These are phyloP conservation scores for Erodium moschatum DNA, from an alignment of 441 rosid species.

Conservation along the genomic window DNA sequence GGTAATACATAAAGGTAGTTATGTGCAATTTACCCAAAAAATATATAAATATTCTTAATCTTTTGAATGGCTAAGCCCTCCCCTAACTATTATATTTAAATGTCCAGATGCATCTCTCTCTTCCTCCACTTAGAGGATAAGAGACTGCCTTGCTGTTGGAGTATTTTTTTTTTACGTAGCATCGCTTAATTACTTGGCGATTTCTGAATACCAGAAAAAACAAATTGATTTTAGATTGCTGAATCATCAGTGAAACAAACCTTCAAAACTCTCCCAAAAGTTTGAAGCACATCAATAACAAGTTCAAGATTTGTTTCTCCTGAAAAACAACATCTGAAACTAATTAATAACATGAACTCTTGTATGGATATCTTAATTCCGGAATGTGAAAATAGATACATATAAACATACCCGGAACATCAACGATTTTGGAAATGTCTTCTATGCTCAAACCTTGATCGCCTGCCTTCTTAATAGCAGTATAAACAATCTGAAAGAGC, in stretches of 20 bases:
- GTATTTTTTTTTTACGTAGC: no score
- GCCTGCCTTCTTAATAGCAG: conserved; percentile 73
- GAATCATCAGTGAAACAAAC: conserved; percentile 26
- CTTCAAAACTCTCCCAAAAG: conserved; percentile 75
- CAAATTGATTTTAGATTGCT: conserved; percentile 1
- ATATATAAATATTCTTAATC: background rate
- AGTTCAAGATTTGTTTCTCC: conserved; percentile 39
- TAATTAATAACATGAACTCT: conserved; percentile 16
- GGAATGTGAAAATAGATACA: conserved; percentile 1
- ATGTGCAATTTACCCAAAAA: background rate
- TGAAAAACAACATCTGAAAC: conserved; percentile 32
- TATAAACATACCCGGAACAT: conserved; percentile 35
- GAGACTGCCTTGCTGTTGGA: conserved; percentile 10
- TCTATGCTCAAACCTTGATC: conserved; percentile 79
- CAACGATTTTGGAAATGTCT: conserved; percentile 45
- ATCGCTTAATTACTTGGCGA: conserved; percentile 2
- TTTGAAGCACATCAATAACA: conserved; percentile 62
- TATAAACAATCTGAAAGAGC: conserved; percentile 43
- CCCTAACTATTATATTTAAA: background rate
- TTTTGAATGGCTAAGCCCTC: background rate
- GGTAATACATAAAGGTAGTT: no score
- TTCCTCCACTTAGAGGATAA: conserved; percentile 12
- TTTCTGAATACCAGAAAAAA: background rate
- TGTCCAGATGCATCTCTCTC: background rate
- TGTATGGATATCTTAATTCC: conserved; percentile 10